Percentiles rank a stretch among this genome's conserved stretches.
These are phyloP conservation scores for Boletus subcaerulescens DNA, from an alignment of 768 basidiomycete species.

Conservation along the genomic window DNA sequence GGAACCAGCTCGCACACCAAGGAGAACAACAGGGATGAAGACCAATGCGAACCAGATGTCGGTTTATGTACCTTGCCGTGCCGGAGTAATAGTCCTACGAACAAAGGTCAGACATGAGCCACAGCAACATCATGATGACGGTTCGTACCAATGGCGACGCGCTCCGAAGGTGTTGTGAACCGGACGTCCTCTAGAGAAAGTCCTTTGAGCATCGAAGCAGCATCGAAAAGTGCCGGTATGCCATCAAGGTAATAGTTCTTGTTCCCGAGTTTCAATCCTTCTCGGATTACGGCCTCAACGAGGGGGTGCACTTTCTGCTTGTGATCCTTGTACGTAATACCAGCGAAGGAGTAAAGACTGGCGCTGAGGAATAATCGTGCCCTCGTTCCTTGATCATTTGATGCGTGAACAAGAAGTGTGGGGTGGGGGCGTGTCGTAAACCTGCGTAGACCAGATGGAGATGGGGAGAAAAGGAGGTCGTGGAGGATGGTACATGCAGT, in stretches of 20 bases:
- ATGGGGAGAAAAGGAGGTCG: slow-evolving; percentile 37
- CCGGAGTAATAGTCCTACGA: slow-evolving; percentile 64
- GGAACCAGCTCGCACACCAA: slow-evolving; percentile 67
- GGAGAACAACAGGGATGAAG: slow-evolving; percentile 69
- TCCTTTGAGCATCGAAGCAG: slow-evolving; percentile 40
- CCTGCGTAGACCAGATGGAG: slow-evolving; percentile 9
- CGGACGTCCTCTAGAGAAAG: slow-evolving; percentile 31
- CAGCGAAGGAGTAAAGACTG: slow-evolving; percentile 67
- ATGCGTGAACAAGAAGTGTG: slow-evolving; percentile 34
- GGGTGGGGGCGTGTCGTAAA: slow-evolving; percentile 30
- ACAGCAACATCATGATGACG: background rate
- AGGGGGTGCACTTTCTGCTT: slow-evolving; percentile 62
- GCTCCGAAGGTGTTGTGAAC: slow-evolving; percentile 42
- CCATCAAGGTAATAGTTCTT: slow-evolving; percentile 79
- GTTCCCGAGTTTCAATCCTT: slow-evolving; percentile 79
- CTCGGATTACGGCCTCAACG: slow-evolving; percentile 70
- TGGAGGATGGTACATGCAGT: slow-evolving; percentile 59
- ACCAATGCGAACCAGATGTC: slow-evolving; percentile 63
- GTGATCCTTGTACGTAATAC: slow-evolving; percentile 54
- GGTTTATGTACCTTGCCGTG: slow-evolving; percentile 64
- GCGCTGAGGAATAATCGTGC: slow-evolving; percentile 78
- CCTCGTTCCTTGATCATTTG: slow-evolving; percentile 31
- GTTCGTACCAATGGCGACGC: slow-evolving; percentile 56
- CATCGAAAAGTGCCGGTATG: slow-evolving; percentile 62
- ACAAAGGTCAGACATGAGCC: background rate